A percentile compares a stretch with the other conserved stretches of the same genome.
phyloP scores from a whole-genome alignment of 495 filamentous ascomycete genomes.

The Hypomontagnella monticulosa region DNA sequence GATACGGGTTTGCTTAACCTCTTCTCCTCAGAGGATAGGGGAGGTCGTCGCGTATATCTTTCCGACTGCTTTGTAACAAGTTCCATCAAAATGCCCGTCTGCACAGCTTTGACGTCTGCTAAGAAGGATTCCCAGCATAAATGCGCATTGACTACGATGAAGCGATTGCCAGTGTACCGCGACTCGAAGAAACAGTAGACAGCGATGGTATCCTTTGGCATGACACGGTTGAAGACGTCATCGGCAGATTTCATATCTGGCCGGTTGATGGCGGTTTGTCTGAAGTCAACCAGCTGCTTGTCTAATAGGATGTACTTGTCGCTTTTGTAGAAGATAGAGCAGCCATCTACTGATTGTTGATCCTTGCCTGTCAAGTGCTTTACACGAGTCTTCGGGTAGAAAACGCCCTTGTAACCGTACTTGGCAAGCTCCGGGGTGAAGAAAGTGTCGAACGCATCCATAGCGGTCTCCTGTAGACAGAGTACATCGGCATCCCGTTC shows the following conservation, averaged over 20 bases:
- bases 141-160: conserved; percentile 94
- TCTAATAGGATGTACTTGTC: conserved; percentile 92
- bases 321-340: conserved; percentile 93
- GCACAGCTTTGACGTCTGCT: conserved; percentile 93
- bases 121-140: conserved; percentile 92
- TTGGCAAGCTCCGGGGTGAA: conserved; percentile 84
- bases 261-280: conserved; percentile 88
- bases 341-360: conserved; percentile 87
- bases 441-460: conserved; percentile 87
- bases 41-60: conserved; percentile 76
- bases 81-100: conserved; percentile 94
- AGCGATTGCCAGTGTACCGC: conserved; percentile 80
- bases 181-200: conserved; percentile 92
- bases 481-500: conserved; percentile 87
- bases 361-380: conserved; percentile 92
- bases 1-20: conserved; percentile 72
- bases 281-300: conserved; percentile 91
- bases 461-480: conserved; percentile 91
- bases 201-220: conserved; percentile 97
- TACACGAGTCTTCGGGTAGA: conserved; percentile 84
- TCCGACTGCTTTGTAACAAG: conserved; percentile 84
- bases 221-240: conserved; percentile 96
- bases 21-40: conserved; percentile 75
- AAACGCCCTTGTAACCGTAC: conserved; percentile 90
- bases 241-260: conserved; percentile 94